These are phyloP conservation scores for Henckelia pumila DNA, from an alignment of 257 asterid genomes.

Conservation along the genomic window DNA sequence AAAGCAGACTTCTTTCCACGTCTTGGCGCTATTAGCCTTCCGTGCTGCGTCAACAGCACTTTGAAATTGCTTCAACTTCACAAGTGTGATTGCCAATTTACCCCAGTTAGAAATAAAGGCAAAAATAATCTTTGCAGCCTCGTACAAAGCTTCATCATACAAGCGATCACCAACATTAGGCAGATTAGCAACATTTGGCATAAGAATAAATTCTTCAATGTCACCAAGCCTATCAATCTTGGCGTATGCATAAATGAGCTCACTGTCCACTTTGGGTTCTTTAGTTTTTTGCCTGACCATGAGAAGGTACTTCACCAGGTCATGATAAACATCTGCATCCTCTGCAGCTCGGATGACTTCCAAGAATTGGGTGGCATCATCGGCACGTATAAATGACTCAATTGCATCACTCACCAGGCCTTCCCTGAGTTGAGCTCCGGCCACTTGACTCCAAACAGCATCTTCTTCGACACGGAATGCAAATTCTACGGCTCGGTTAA, in stretches of 20 bases:
- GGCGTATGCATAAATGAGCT: conserved; percentile 58
- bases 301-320: conserved; percentile 44
- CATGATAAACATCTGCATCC: background rate
- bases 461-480: conserved; percentile 38
- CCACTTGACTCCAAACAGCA: background rate
- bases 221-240: conserved; percentile 55
- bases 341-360: background rate
- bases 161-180: conserved; percentile 37
- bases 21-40: conserved; percentile 90
- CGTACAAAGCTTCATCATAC: conserved; percentile 37
- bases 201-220: conserved; percentile 45
- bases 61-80: conserved; percentile 88
- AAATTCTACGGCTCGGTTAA: conserved; percentile 94
- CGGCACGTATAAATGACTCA: background rate
- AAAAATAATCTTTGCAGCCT: conserved; percentile 57
- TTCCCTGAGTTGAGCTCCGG: background rate
- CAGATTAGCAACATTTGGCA: conserved; percentile 41
- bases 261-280: conserved; percentile 63
- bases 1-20: conserved; percentile 98
- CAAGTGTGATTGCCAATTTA: conserved; percentile 72
- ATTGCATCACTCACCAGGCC: background rate
- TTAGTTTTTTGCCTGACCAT: conserved; percentile 57
- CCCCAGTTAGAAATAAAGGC: conserved; percentile 78
- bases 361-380: background rate
- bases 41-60: conserved; percentile 98